Conservation (phyloP, 139 green algal species). For the Chlamydomonas sphaeroides region DNA sequence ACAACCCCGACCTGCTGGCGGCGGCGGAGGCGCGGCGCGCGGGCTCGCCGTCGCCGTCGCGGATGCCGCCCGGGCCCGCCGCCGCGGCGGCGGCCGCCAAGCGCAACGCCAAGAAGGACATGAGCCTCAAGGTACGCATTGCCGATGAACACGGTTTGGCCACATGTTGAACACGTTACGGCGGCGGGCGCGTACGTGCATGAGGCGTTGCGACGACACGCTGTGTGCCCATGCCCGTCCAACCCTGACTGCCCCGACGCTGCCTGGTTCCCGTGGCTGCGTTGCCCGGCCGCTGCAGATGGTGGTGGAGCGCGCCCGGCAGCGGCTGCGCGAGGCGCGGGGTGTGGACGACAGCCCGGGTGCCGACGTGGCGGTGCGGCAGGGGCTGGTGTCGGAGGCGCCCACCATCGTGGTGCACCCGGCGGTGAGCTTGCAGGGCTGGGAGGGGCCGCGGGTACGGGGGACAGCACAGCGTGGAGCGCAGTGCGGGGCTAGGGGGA, state of each 20-base stretch:
- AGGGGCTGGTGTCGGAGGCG: slow-evolving; percentile 52
- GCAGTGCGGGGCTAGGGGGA: no score
- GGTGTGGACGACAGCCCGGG: slow-evolving; percentile 12
- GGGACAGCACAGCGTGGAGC: no score
- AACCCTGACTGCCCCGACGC: no score
- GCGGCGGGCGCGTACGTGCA: no score
- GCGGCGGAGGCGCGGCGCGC: neutral
- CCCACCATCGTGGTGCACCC: slow-evolving; percentile 54
- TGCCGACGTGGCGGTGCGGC: slow-evolving; percentile 54
- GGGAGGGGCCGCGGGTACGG: no score
- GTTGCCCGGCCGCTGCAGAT: slow-evolving; percentile 9
- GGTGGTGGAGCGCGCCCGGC: slow-evolving; percentile 61
- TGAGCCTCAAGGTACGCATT: slow-evolving; percentile 35
- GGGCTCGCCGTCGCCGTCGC: neutral
- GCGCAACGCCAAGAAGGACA: slow-evolving; percentile 31
- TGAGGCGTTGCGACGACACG: no score
- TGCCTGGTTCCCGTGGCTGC: no score
- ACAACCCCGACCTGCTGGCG: slow-evolving; percentile 17
- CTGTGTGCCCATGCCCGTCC: neutral
- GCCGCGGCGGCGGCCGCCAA: neutral
- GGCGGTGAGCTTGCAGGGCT: no score
- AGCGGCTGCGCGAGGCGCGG: slow-evolving; percentile 51
- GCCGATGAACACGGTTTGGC: no score
- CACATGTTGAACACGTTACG: no score
- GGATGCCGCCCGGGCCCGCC: neutral